Evolutionary conservation across 2,329 filamentous ascomycete genomes (phyloP).

Genomic region (Fusarium phyllophilum): DNA sequence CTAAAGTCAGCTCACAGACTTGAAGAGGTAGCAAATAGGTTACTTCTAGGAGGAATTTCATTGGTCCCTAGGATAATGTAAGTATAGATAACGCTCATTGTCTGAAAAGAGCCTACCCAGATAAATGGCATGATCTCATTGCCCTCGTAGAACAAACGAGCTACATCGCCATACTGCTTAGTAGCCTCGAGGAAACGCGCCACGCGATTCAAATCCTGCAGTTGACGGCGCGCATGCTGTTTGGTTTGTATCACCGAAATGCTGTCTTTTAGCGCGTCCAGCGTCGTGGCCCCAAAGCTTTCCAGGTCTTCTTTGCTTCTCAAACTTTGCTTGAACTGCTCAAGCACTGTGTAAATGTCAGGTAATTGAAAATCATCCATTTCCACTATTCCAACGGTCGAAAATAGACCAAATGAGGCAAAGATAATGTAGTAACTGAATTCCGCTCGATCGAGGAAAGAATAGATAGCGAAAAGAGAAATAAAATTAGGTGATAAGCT

Average conservation of each 20-base stretch:
- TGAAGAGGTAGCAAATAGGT: fast-evolving
- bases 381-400: too few relatives aligned
- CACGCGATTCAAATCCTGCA: fast-evolving
- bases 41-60: fast-evolving
- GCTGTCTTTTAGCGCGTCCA: fast-evolving
- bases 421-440: too few relatives aligned
- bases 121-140: background rate
- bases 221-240: background rate
- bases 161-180: background rate
- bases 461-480: too few relatives aligned
- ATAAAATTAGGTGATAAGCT: too few relatives aligned
- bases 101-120: background rate
- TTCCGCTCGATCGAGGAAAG: too few relatives aligned
- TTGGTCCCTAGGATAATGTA: background rate
- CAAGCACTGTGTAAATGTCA: too few relatives aligned
- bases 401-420: too few relatives aligned
- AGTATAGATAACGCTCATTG: fast-evolving
- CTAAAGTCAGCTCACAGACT: fast-evolving
- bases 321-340: too few relatives aligned
- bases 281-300: fast-evolving
- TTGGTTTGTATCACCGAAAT: fast-evolving
- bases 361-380: too few relatives aligned
- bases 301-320: too few relatives aligned
- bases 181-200: background rate
- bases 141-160: background rate